phyloP scores from a whole-genome alignment of 176 grass and related monocot genomes.

The Eremochloa ophiuroides region DNA sequence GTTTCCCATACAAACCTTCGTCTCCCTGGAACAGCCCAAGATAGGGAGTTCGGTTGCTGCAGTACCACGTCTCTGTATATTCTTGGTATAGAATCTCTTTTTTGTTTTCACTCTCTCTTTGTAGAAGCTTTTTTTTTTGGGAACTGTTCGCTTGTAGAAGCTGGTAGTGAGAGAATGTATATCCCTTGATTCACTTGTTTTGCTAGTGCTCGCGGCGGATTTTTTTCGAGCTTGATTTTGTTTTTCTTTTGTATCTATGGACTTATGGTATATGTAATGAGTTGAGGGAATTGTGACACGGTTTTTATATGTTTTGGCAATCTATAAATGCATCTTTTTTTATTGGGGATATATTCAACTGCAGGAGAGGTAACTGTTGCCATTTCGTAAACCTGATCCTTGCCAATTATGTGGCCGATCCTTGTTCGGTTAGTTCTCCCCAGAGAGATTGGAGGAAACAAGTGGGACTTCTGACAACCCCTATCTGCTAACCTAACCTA shows the following conservation, averaged over 20 bases:
- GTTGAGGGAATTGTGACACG: not conserved
- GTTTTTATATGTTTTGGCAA: not conserved
- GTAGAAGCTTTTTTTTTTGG: too few relatives aligned
- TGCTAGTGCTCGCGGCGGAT: not conserved
- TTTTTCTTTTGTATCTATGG: slow-evolving; percentile 27
- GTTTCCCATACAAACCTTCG: slow-evolving; percentile 68
- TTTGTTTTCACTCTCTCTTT: not conserved
- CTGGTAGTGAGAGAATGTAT: slow-evolving; percentile 47
- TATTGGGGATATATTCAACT: not conserved
- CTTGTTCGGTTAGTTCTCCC: not conserved
- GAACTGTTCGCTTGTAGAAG: too few relatives aligned
- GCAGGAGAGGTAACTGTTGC: not conserved
- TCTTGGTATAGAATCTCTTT: slow-evolving; percentile 29
- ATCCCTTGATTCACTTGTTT: slow-evolving; percentile 19
- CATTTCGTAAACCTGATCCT: not conserved
- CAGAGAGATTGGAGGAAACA: not conserved
- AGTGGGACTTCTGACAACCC: too few relatives aligned
- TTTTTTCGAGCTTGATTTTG: slow-evolving; percentile 24
- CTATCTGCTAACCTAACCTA: too few relatives aligned
- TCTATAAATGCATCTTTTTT: not conserved
- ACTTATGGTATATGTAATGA: slow-evolving; percentile 32
- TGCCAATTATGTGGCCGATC: too few relatives aligned
- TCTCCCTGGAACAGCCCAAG: slow-evolving; percentile 78
- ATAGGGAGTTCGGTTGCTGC: slow-evolving; percentile 22
- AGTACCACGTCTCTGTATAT: slow-evolving; percentile 30